phyloP scores from a whole-genome alignment of 2,329 filamentous ascomycete species.

The Sclerotinia minor region DNA sequence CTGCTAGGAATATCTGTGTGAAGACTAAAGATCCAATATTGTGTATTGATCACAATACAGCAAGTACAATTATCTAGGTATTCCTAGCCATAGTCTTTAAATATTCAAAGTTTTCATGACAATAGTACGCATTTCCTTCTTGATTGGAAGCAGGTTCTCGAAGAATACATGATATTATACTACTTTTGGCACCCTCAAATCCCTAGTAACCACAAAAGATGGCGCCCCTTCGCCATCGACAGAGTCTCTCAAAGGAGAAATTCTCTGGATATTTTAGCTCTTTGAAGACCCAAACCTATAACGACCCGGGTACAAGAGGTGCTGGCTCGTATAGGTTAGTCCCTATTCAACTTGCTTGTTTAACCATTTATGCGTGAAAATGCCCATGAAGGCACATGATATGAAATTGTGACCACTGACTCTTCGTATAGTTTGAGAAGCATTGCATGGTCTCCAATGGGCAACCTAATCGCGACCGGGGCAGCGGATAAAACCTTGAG shows the following conservation, averaged over 20 bases:
- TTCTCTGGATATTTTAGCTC: constrained; percentile 67
- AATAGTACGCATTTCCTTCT: background rate
- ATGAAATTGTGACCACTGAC: background rate
- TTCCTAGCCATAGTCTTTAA: constrained; percentile 7
- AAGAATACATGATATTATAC: background rate
- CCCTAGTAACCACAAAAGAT: constrained; percentile 25
- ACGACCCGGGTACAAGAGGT: constrained; percentile 57
- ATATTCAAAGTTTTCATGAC: background rate
- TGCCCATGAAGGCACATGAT: background rate
- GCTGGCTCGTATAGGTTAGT: constrained; percentile 58
- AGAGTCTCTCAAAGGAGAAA: constrained; percentile 65
- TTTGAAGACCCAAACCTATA: constrained; percentile 71
- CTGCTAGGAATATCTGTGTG: background rate
- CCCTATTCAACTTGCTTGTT: constrained; percentile 2
- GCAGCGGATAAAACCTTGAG: constrained; percentile 68
- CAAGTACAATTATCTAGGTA: background rate
- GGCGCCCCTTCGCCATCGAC: constrained; percentile 46
- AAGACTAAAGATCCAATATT: background rate
- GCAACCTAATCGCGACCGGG: constrained; percentile 81
- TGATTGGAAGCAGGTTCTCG: background rate
- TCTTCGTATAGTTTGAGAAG: constrained; percentile 62
- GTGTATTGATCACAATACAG: background rate
- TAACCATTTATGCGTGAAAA: background rate
- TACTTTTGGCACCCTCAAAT: no score
- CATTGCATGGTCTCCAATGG: constrained; percentile 86